Evolutionary conservation across 495 filamentous ascomycete species (phyloP).

Genomic region (Penicillium pulvis): DNA sequence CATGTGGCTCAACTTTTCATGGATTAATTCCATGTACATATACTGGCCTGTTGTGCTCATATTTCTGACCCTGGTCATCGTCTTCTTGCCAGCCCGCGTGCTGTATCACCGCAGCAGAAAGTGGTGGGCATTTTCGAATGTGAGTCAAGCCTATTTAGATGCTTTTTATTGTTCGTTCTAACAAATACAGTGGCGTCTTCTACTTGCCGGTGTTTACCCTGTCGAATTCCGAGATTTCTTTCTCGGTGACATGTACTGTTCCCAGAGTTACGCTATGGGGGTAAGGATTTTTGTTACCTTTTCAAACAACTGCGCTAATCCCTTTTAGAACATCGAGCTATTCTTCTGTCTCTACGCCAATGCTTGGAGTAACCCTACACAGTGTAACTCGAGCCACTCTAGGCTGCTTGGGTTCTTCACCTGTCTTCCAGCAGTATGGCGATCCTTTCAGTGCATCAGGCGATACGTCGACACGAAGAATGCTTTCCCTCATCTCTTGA

Average conservation of each 20-base stretch:
- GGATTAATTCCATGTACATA: conserved; percentile 68
- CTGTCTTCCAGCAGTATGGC: conserved; percentile 83
- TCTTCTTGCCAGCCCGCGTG: conserved; percentile 74
- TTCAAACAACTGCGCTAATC: conserved; percentile 25
- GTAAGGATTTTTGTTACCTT: conserved; percentile 53
- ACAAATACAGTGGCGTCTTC: conserved; percentile 69
- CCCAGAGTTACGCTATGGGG: conserved; percentile 83
- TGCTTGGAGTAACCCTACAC: conserved; percentile 66
- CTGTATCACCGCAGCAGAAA: conserved; percentile 75
- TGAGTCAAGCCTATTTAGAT: conserved; percentile 44
- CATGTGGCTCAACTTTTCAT: conserved; percentile 87
- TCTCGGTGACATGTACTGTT: conserved; percentile 96
- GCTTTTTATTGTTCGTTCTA: conserved; percentile 13
- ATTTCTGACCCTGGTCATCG: conserved; percentile 58
- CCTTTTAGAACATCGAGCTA: conserved; percentile 72
- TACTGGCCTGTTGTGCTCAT: conserved; percentile 90
- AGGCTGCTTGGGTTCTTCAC: conserved; percentile 83
- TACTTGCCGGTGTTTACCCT: conserved; percentile 83
- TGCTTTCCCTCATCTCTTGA: conserved; percentile 88
- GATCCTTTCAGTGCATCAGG: conserved; percentile 84
- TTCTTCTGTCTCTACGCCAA: conserved; percentile 93
- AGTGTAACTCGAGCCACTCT: conserved; percentile 87
- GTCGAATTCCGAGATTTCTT: conserved; percentile 99
- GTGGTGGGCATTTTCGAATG: conserved; percentile 85
- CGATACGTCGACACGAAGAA: conserved; percentile 87